Percentiles rank a stretch among this genome's conserved stretches.
Evolutionary conservation across 441 rosid species (phyloP).

Genomic region (Corymbia calophylla): DNA sequence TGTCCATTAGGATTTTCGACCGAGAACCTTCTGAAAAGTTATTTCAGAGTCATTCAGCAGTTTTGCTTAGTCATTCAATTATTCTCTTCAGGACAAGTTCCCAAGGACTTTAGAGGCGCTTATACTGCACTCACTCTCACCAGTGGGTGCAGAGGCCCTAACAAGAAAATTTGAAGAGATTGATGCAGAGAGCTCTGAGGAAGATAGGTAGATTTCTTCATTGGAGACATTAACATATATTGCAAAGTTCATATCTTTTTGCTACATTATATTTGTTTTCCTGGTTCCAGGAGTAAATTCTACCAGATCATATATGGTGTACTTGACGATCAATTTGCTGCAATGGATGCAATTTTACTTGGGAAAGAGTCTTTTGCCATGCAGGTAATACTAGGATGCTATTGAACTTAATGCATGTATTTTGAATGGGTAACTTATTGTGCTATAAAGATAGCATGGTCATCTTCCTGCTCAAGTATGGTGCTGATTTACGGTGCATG

Average conservation of each 20-base stretch:
- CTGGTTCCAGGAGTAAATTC: slow-evolving; percentile 55
- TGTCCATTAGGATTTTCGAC: background rate
- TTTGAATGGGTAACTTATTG: background rate
- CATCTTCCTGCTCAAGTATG: background rate
- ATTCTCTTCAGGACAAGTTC: slow-evolving; percentile 52
- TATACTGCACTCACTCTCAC: slow-evolving; percentile 74
- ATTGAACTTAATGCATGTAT: background rate
- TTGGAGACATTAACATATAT: background rate
- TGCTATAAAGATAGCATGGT: background rate
- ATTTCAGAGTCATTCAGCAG: background rate
- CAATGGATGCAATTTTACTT: slow-evolving; percentile 73
- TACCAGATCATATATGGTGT: slow-evolving; percentile 64
- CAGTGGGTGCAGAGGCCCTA: slow-evolving; percentile 79
- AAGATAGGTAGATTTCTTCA: slow-evolving; percentile 41
- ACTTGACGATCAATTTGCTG: slow-evolving; percentile 81
- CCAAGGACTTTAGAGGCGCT: slow-evolving; percentile 88
- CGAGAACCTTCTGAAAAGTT: background rate
- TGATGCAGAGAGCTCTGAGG: slow-evolving; percentile 53
- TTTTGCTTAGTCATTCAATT: background rate
- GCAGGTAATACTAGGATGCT: slow-evolving; percentile 35
- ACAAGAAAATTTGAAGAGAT: slow-evolving; percentile 79
- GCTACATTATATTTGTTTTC: background rate
- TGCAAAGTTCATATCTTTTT: background rate
- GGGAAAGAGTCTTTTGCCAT: slow-evolving; percentile 71
- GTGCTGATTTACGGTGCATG: background rate